These are phyloP conservation scores for Passalora sequoiae DNA, from an alignment of 2,329 filamentous ascomycete genomes.

Conservation along the genomic window DNA sequence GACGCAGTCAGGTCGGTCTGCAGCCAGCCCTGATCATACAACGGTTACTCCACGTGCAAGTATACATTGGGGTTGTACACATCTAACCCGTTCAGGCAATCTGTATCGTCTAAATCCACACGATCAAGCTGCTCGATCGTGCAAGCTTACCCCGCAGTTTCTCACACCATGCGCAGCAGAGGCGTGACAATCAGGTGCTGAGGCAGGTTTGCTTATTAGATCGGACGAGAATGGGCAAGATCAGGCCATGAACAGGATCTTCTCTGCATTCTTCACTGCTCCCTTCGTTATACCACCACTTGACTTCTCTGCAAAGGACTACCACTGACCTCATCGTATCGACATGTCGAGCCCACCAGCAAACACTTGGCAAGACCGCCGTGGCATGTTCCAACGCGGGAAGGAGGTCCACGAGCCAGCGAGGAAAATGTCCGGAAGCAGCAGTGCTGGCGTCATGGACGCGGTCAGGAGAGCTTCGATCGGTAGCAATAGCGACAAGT, in stretches of 20 bases:
- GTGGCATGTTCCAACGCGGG: slow-evolving; percentile 32
- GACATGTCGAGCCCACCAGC: slow-evolving; percentile 12
- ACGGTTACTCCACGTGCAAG: neutral
- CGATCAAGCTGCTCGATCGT: slow-evolving; percentile 3
- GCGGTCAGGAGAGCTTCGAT: slow-evolving; percentile 27
- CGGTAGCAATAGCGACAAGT: slow-evolving; percentile 20
- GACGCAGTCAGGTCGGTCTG: too few species aligned
- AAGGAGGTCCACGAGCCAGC: slow-evolving; percentile 32
- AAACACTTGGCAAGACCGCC: slow-evolving; percentile 28
- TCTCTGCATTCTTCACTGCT: neutral
- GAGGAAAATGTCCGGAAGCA: slow-evolving; percentile 11
- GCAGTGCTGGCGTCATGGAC: slow-evolving; percentile 22
- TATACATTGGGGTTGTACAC: neutral
- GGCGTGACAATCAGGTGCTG: slow-evolving; percentile 3
- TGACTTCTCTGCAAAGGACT: too few species aligned
- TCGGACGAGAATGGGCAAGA: neutral
- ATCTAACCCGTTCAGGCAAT: neutral
- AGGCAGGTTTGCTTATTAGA: slow-evolving; percentile 5
- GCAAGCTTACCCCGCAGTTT: slow-evolving; percentile 4
- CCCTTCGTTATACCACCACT: too few species aligned
- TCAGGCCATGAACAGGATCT: neutral
- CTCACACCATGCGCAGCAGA: slow-evolving; percentile 1
- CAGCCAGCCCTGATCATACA: neutral
- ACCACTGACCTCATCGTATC: too few species aligned
- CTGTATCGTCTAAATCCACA: neutral